Conservation (phyloP, 208 protist species). For the Trypanosoma boissoni region DNA sequence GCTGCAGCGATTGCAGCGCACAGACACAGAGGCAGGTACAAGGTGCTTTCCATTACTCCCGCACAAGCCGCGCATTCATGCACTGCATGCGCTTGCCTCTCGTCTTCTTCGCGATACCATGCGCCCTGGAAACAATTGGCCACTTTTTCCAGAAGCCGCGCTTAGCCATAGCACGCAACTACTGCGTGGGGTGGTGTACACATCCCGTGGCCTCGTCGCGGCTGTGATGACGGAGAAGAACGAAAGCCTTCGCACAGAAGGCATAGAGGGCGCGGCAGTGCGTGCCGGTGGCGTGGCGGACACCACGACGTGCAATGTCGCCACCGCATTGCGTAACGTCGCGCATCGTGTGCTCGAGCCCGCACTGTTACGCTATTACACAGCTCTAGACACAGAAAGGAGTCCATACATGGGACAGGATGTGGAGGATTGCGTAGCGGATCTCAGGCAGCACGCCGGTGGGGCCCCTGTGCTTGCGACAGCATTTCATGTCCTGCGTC, state of each 20-base stretch:
- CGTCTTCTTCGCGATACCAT: conserved; percentile 31
- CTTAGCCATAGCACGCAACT: conserved; percentile 37
- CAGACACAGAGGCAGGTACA: background rate
- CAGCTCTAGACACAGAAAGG: conserved; percentile 12
- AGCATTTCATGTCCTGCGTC: conserved; percentile 47
- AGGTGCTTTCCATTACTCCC: conserved; percentile 47
- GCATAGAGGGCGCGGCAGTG: conserved; percentile 64
- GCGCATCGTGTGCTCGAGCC: conserved; percentile 80
- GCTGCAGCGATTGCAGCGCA: conserved; percentile 39
- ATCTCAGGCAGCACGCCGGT: conserved; percentile 22
- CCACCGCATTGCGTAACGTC: conserved; percentile 47
- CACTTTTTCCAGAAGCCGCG: conserved; percentile 40
- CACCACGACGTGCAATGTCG: conserved; percentile 15
- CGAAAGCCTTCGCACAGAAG: conserved; percentile 51
- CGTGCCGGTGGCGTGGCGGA: conserved; percentile 43
- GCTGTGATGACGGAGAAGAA: conserved; percentile 78
- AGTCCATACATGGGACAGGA: background rate
- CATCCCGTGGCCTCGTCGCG: conserved; percentile 58
- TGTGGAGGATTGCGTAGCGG: background rate
- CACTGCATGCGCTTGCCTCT: conserved; percentile 60
- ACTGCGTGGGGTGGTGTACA: conserved; percentile 49
- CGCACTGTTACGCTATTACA: conserved; percentile 55
- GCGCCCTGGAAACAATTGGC: background rate
- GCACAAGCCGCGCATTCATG: conserved; percentile 79
- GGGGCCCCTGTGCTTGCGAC: conserved; percentile 36